Percentiles rank a stretch among this genome's conserved stretches.
Conservation (phyloP, 2,329 filamentous ascomycete genomes). For the Erysiphe pulchra region DNA sequence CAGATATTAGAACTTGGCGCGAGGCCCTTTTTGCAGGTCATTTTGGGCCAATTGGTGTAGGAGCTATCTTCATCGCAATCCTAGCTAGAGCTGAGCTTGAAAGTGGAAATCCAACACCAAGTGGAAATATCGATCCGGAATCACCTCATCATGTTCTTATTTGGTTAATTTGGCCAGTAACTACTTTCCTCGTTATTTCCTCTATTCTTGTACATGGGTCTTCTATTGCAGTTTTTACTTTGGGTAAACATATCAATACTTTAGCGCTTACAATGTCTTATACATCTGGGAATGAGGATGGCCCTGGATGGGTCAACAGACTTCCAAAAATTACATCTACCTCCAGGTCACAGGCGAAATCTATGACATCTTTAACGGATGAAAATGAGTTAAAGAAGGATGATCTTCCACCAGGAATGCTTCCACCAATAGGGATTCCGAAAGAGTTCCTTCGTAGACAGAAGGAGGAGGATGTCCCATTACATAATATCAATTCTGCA, state of each 20-base stretch:
- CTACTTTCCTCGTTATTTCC: conserved; percentile 74
- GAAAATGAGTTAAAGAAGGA: conserved; percentile 34
- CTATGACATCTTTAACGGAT: conserved; percentile 56
- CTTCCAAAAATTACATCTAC: conserved; percentile 44
- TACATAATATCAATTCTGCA: conserved; percentile 26
- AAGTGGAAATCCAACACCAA: conserved; percentile 43
- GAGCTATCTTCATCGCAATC: conserved; percentile 86
- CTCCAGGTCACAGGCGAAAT: conserved; percentile 60
- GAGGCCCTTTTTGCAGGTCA: conserved; percentile 92
- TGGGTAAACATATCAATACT: conserved; percentile 96
- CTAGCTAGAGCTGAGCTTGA: conserved; percentile 82
- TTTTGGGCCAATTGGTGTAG: conserved; percentile 92
- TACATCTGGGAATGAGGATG: conserved; percentile 68
- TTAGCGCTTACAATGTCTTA: conserved; percentile 89
- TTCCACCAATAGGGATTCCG: conserved; percentile 46
- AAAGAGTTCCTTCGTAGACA: conserved; percentile 61
- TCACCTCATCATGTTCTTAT: conserved; percentile 42
- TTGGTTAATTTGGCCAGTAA: conserved; percentile 82
- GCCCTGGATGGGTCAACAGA: conserved; percentile 84
- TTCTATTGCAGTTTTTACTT: conserved; percentile 91
- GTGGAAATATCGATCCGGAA: conserved; percentile 26
- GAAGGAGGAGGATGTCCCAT: conserved; percentile 44
- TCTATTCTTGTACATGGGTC: conserved; percentile 94
- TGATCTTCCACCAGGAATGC: conserved; percentile 37
- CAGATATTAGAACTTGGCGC: conserved; percentile 93